These are phyloP conservation scores for Davidsoniella virescens DNA, from an alignment of 2,329 filamentous ascomycete species.

Conservation along the genomic window DNA sequence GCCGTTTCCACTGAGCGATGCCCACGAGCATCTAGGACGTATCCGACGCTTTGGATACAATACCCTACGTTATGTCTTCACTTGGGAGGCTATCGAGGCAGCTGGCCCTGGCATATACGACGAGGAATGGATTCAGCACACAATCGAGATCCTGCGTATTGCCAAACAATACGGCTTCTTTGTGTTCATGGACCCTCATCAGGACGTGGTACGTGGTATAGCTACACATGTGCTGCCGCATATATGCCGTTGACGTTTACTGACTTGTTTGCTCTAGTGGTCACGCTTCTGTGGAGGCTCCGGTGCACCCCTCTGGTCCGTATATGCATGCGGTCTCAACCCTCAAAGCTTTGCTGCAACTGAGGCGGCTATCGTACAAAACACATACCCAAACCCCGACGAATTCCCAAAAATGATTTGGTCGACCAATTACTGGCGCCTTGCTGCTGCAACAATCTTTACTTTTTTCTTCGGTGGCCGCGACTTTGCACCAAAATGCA, in stretches of 20 bases:
- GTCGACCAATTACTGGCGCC: slow-evolving; percentile 88
- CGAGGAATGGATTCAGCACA: slow-evolving; percentile 83
- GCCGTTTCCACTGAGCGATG: slow-evolving; percentile 70
- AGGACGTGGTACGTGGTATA: slow-evolving; percentile 61
- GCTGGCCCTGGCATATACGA: slow-evolving; percentile 83
- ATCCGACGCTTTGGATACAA: slow-evolving; percentile 88
- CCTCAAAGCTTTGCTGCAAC: slow-evolving; percentile 72
- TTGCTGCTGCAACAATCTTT: slow-evolving; percentile 81
- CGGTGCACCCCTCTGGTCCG: slow-evolving; percentile 91
- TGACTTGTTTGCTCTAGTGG: slow-evolving; percentile 42
- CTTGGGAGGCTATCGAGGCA: slow-evolving; percentile 97
- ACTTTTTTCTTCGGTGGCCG: slow-evolving; percentile 83
- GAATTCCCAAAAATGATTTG: slow-evolving; percentile 98
- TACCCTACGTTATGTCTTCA: slow-evolving; percentile 90
- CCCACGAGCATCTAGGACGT: slow-evolving; percentile 70
- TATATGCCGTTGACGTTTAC: slow-evolving; percentile 11
- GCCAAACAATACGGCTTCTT: slow-evolving; percentile 89
- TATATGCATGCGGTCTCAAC: slow-evolving; percentile 86
- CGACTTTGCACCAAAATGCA: slow-evolving; percentile 89
- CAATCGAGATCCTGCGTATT: slow-evolving; percentile 65
- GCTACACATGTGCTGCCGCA: background rate
- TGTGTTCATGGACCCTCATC: slow-evolving; percentile 96
- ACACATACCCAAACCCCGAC: slow-evolving; percentile 72
- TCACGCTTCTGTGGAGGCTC: slow-evolving; percentile 88
- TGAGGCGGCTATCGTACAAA: slow-evolving; percentile 86